These are phyloP conservation scores for Talaromyces sp. DNA, from an alignment of 2,329 filamentous ascomycete genomes.

Conservation along the genomic window DNA sequence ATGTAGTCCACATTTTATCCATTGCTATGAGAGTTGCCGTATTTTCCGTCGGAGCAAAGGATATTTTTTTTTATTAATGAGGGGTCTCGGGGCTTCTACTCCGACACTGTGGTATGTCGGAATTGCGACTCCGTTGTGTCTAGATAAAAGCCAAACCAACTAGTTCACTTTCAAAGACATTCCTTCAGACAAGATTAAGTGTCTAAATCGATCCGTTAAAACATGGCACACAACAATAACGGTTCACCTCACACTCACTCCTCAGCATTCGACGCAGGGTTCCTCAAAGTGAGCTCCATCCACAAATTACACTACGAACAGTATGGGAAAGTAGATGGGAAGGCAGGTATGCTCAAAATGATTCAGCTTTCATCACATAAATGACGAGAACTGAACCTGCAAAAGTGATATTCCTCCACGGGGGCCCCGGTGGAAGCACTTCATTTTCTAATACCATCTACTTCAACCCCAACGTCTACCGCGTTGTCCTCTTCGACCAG, in stretches of 20 bases:
- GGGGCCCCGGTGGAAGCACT: not conserved
- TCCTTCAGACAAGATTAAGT: no score
- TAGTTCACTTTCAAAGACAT: not conserved
- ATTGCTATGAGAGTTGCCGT: no score
- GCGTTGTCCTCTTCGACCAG: not conserved
- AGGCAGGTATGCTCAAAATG: not conserved
- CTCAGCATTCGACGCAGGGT: not conserved
- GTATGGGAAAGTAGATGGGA: not conserved
- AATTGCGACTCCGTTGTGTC: not conserved
- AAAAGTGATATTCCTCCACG: not conserved
- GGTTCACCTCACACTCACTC: not conserved
- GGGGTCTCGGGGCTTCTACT: not conserved
- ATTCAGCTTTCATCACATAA: not conserved
- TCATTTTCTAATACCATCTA: not conserved
- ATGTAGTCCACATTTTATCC: no score
- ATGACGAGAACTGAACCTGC: not conserved
- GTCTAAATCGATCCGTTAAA: not conserved
- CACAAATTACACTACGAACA: not conserved
- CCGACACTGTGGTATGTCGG: not conserved
- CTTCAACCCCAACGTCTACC: not conserved
- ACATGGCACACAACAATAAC: not conserved
- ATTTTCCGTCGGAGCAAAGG: no score
- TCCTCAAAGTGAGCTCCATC: not conserved
- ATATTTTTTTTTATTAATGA: no score
- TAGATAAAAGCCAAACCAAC: not conserved